Base-by-base conservation (phyloP, 2,329 filamentous ascomycete species). In the Aureobasidium uvarum region DNA sequence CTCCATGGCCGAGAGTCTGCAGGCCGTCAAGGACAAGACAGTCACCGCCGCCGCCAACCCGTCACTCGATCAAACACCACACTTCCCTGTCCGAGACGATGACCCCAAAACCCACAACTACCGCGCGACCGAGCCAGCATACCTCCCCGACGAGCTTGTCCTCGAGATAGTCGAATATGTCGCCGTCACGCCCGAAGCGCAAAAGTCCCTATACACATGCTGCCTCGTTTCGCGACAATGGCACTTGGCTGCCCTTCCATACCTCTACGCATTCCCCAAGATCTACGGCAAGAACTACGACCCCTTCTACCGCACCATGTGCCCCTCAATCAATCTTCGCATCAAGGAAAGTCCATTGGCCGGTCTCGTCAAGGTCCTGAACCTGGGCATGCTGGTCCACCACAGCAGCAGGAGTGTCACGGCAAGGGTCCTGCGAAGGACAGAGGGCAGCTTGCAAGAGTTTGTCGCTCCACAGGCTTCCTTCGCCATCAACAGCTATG, bases 401-500 rank as follows among this genome's bases (percentile, higher is more conserved):
- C 82, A 87, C 69, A 83, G 83, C 67, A 82, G 79, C 65, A 85
- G 84, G 69, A 84, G 83, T 58, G 74, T 81, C 11, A 87, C 85
- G 0, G 83, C 85, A 23, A 80, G 85, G 38, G 73, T 88, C 8
- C 75, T 88, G 3, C 79, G 82, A 28, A 77, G 83, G 58, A 80
- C 83, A 1, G 86, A 84, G 67, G 73, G 75, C 6, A 80, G 76
- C 1, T 71, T 88, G 20, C 77, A 82, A 67, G 72, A 75, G n/a
- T 87, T 87, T 71, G 72, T 82, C 54, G 84, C 85, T 0, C 86
- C 86, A 1, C 83, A 83, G 66, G 79, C 82, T 5, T 82, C 81
- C 4, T 87, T 88, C 69, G 81, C 81, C 2, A 74, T 83, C 60
- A 85, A 85, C 67, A 84, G 83, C 71, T 81, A 86, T 68, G 80